These are phyloP conservation scores for Aspergillus homomorphus DNA, from an alignment of 495 filamentous ascomycete species.

Conservation along the genomic window DNA sequence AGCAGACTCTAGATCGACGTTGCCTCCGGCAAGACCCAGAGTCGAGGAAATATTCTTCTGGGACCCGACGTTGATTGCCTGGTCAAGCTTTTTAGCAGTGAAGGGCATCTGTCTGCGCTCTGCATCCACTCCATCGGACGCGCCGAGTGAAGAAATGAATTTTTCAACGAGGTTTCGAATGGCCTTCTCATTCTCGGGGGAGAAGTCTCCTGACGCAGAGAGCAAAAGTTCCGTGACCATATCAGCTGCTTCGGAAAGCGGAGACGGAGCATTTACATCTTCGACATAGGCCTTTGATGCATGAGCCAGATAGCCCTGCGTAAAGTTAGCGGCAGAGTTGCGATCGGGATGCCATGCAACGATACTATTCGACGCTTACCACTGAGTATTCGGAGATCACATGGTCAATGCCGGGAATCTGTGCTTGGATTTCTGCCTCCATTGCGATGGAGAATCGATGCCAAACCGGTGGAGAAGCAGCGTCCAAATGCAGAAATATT, in stretches of 20 bases:
- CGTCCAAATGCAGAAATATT: too few relatives aligned
- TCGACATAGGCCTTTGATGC: conserved; percentile 78
- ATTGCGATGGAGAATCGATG: conserved; percentile 45
- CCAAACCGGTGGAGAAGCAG: background rate
- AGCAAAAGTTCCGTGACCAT: conserved; percentile 81
- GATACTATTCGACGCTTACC: conserved; percentile 29
- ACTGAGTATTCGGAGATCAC: conserved; percentile 90
- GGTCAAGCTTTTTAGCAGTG: conserved; percentile 81
- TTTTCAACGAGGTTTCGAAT: conserved; percentile 85
- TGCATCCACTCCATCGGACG: conserved; percentile 66
- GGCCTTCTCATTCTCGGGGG: conserved; percentile 64
- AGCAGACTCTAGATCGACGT: conserved; percentile 90
- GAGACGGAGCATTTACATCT: conserved; percentile 65
- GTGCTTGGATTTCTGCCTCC: conserved; percentile 86
- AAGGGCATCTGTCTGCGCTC: conserved; percentile 67
- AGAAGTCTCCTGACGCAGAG: conserved; percentile 82
- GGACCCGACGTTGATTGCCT: conserved; percentile 90
- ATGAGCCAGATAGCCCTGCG: conserved; percentile 82
- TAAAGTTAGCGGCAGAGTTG: conserved; percentile 15
- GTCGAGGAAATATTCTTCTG: conserved; percentile 96
- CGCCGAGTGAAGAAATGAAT: conserved; percentile 78
- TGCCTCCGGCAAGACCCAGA: conserved; percentile 76
- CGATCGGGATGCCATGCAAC: background rate
- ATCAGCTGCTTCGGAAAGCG: conserved; percentile 78
- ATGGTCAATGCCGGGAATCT: conserved; percentile 85